A percentile compares a stretch with the other conserved stretches of the same genome.
Evolutionary conservation across 2,329 filamentous ascomycete genomes (phyloP).

Genomic region (Aspergillus aculeatus): DNA sequence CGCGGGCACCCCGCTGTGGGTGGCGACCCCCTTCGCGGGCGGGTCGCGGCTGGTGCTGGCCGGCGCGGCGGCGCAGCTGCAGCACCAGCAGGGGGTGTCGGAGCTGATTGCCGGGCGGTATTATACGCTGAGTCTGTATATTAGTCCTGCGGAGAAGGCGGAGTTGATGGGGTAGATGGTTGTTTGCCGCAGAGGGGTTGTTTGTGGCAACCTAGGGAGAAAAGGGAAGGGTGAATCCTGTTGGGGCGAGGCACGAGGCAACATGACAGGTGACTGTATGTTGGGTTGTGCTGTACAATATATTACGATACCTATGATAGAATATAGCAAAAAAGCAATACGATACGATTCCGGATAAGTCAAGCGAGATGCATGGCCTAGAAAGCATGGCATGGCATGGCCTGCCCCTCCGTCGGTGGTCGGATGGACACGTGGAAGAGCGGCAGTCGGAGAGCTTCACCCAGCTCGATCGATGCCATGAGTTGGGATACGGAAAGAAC

Average conservation of each 20-base stretch:
- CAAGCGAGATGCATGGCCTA: not conserved
- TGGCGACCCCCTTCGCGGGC: constrained; percentile 20
- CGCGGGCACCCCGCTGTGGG: constrained; percentile 18
- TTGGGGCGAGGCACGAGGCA: not conserved
- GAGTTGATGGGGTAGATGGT: not conserved
- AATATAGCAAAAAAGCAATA: not conserved
- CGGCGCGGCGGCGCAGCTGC: not conserved
- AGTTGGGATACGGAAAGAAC: not conserved
- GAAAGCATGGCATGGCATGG: not conserved
- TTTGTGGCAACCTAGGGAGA: not conserved
- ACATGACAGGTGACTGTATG: not conserved
- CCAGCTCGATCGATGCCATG: not conserved
- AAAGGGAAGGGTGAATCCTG: not conserved
- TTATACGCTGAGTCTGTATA: constrained; percentile 25
- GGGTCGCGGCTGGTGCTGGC: constrained; percentile 19
- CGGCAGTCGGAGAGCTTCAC: not conserved
- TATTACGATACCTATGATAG: not conserved
- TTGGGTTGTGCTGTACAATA: not conserved
- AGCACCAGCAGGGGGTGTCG: constrained; percentile 16
- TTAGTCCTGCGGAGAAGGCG: constrained; percentile 22
- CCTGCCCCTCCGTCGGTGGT: not conserved
- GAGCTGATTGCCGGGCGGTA: constrained; percentile 23
- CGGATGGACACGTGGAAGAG: not conserved
- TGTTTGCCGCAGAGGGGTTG: too few relatives aligned
- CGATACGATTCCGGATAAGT: too few relatives aligned